phyloP scores from a whole-genome alignment of 2,329 filamentous ascomycete species.

The Botrytis paeoniae region DNA sequence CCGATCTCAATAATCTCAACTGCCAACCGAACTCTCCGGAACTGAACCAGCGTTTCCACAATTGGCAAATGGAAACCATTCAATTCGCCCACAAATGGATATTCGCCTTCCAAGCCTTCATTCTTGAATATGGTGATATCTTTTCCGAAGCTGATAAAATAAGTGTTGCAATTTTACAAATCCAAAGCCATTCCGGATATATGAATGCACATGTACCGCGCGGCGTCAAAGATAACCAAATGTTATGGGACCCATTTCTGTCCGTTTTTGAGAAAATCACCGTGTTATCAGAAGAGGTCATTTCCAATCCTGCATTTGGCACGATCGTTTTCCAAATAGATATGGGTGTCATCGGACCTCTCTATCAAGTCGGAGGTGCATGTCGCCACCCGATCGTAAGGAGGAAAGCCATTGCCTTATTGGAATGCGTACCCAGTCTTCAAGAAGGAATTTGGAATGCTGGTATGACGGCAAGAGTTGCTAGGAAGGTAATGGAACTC shows the following conservation, averaged over 20 bases:
- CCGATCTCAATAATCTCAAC: conserved; percentile 35
- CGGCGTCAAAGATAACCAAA: conserved; percentile 36
- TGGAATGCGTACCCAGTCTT: conserved; percentile 53
- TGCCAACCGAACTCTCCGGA: conserved; percentile 43
- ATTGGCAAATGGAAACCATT: conserved; percentile 42
- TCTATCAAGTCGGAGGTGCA: conserved; percentile 62
- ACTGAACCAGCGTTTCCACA: conserved; percentile 36
- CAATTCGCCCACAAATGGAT: conserved; percentile 52
- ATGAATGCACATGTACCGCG: not conserved
- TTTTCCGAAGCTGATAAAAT: conserved; percentile 50
- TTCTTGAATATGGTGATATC: conserved; percentile 45
- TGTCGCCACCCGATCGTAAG: conserved; percentile 49
- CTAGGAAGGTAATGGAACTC: conserved; percentile 20
- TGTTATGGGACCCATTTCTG: conserved; percentile 52
- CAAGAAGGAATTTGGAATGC: conserved; percentile 64
- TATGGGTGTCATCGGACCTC: conserved; percentile 55
- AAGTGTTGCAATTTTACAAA: conserved; percentile 56
- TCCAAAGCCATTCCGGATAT: conserved; percentile 50
- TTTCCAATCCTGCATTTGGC: not conserved
- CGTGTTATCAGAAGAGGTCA: conserved; percentile 43
- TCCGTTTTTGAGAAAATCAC: conserved; percentile 53
- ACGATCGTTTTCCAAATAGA: not conserved
- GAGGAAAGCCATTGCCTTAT: conserved; percentile 56
- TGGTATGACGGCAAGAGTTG: conserved; percentile 16
- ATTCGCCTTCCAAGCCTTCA: conserved; percentile 53